Base-by-base conservation (phyloP, 2,329 filamentous ascomycete species). In the Colletotrichum nymphaeae region DNA sequence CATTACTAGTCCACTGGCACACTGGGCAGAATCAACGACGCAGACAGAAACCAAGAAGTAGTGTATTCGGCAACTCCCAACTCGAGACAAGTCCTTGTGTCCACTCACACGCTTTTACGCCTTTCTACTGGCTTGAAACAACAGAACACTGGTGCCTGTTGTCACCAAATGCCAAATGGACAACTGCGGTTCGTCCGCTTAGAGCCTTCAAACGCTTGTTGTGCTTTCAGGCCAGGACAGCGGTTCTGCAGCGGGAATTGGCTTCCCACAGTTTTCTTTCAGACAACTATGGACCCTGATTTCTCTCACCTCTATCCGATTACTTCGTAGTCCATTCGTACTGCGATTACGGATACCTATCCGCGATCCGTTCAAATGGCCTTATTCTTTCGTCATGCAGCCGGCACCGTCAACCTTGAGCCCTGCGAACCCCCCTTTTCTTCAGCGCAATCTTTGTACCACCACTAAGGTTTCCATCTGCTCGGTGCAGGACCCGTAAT, bases 371-470 rank as follows among this genome's bases (percentile, higher is more conserved):
- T 63, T 26, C 24, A 55, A 56, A 46, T 65, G 66, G 52, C 8
- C 59, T 69, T 63, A 42, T 60, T 73, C 24, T 69, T 64, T 70
- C 66, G 70, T 60, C 59, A 73, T 70, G 30, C 66, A 49, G 28
- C 32, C 63, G 56, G 30, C 35, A 49, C 42, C 16, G 55, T 70
- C 70, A 53, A 65, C 56, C 55, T 69, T 35, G 55, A 73, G 66
- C 70, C 66, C 60, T 65, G 46, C n/a, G 46, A n/a, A 22, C 30
- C 62, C 22, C 16, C 14, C 16, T 42, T 46, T 56, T 52, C 59
- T 66, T 66, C 32, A n/a, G 24, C 32, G 19, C 52, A 30, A 32
- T 22, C 9, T 46, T 32, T 22, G 37, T 42, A 30, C 53, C 26
- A 49, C 24, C 9, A 62, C 37, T 30, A 70, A 22, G 42, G 59